Conservation (phyloP, 2,329 filamentous ascomycete genomes). For the Exophiala alcalophila region DNA sequence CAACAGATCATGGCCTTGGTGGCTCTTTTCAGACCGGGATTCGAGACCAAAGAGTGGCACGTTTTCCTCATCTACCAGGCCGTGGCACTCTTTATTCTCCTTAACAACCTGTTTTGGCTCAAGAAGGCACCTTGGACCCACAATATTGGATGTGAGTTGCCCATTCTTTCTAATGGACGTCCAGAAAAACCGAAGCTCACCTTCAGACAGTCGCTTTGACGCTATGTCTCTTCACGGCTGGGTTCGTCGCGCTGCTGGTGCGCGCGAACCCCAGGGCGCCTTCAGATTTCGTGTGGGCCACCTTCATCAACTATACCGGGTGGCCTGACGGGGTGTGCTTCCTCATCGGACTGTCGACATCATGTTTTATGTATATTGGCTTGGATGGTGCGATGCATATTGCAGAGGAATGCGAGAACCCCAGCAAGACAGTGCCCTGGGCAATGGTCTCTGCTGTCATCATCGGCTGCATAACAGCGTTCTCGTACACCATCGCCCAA, state of each 20-base stretch:
- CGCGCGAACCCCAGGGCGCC: conserved; percentile 21
- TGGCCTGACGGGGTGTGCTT: conserved; percentile 32
- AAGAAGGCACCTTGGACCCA: conserved; percentile 12
- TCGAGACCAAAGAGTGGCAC: conserved; percentile 27
- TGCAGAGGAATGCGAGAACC: conserved; percentile 43
- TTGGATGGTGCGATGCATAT: conserved; percentile 40
- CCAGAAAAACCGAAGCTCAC: neutral
- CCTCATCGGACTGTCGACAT: conserved; percentile 31
- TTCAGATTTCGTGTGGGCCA: conserved; percentile 21
- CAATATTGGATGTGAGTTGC: conserved; percentile 13
- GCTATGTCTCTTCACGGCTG: conserved; percentile 33
- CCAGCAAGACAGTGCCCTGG: conserved; percentile 37
- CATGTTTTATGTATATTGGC: conserved; percentile 26
- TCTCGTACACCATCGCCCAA: conserved; percentile 21
- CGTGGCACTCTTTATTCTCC: conserved; percentile 21
- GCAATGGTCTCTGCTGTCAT: conserved; percentile 39
- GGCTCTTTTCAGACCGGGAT: conserved; percentile 21
- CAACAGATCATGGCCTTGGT: conserved; percentile 29
- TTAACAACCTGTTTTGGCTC: conserved; percentile 28
- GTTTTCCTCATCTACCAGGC: conserved; percentile 29
- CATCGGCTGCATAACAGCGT: conserved; percentile 36
- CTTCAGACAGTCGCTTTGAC: conserved; percentile 25
- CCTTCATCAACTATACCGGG: conserved; percentile 26
- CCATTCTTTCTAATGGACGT: neutral
- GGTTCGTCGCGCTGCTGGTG: conserved; percentile 34